Evolutionary conservation across 257 asterid genomes (phyloP), one percentile per base, ranked within the genome.

Genomic region (Rehmannia glutinosa): DNA sequence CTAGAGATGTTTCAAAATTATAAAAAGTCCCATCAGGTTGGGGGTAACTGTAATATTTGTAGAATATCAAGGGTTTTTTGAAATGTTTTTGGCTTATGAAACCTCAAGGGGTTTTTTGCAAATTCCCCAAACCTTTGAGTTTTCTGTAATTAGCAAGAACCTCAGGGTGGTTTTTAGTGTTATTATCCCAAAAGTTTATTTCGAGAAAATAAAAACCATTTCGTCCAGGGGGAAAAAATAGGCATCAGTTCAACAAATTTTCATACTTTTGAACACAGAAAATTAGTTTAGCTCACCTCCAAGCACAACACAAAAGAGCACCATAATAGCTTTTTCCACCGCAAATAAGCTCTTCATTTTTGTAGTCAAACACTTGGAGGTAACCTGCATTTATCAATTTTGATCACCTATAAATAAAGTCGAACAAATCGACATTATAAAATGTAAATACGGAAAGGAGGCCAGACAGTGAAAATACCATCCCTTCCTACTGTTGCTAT

Each of bases 251-350:
- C n/a, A n/a, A n/a, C n/a, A n/a, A n/a, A n/a, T n/a, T n/a, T n/a
- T 25, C 20, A 27, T 25, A 17, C 61, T 39, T 21, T 5, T n/a
- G n/a, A 15, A 50, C 24, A 8, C 20, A 16, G 27, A 33, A 32
- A 70, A 46, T 36, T 33, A 43, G 24, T 36, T 27, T 21, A 53
- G 58, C 77, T 73, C 74, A 91, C 97, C 99, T 94, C 97, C 97
- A 88, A 77, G 99, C 96, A 76, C 99, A 94, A 62, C 99, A 91
- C 49, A 94, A 71, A 39, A 94, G 82, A 77, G 99, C 96, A 10
- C 99, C 99, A 55, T 94, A 94, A 73, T 94, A 94, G 83, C 99
- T 87, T 78, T 94, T 94, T 53, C 97, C 99, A 36, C 97, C 99
- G 62, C 92, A 91, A 58, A 88, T 75, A 62, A 94, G 91, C 41